Percentiles rank a stretch among this genome's conserved stretches.
Conservation (phyloP, 768 basidiomycete species). For the Macrolepiota fuliginosa region DNA sequence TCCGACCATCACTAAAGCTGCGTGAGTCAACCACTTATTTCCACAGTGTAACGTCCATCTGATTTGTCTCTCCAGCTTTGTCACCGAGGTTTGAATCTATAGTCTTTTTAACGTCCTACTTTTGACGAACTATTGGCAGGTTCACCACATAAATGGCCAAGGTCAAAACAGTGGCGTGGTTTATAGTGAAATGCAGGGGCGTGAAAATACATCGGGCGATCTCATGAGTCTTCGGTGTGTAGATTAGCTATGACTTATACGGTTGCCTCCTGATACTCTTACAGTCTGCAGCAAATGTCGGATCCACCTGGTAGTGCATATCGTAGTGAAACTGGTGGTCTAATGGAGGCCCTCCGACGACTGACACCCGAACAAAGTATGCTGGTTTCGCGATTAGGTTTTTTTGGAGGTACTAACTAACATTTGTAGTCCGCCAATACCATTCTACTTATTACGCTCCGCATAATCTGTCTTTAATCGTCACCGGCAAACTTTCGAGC, state of each 20-base stretch:
- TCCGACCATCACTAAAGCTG: constrained; percentile 88
- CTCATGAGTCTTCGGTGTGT: constrained; percentile 83
- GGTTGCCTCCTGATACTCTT: background rate
- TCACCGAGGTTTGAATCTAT: constrained; percentile 48
- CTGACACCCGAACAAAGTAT: constrained; percentile 88
- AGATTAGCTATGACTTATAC: background rate
- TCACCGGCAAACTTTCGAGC: constrained; percentile 81
- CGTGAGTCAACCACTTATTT: constrained; percentile 43
- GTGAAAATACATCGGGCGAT: constrained; percentile 90
- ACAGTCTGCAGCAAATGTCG: constrained; percentile 73
- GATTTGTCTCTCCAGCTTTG: constrained; percentile 34
- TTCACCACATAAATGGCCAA: constrained; percentile 92
- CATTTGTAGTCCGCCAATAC: constrained; percentile 76
- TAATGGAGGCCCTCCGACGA: constrained; percentile 87
- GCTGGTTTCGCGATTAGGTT: constrained; percentile 13
- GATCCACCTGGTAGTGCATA: constrained; percentile 86
- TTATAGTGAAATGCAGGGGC: constrained; percentile 95
- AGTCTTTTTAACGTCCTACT: background rate
- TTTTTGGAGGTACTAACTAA: constrained; percentile 1
- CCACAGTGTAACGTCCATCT: background rate
- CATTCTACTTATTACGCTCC: constrained; percentile 90
- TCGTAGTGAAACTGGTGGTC: constrained; percentile 93
- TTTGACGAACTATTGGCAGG: constrained; percentile 36
- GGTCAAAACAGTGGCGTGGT: constrained; percentile 95
- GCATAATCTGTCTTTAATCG: constrained; percentile 87